A percentile compares a stretch with the other conserved stretches of the same genome.
Conservation (phyloP, 768 basidiomycete species). For the Gelatoporia subvermispora region DNA sequence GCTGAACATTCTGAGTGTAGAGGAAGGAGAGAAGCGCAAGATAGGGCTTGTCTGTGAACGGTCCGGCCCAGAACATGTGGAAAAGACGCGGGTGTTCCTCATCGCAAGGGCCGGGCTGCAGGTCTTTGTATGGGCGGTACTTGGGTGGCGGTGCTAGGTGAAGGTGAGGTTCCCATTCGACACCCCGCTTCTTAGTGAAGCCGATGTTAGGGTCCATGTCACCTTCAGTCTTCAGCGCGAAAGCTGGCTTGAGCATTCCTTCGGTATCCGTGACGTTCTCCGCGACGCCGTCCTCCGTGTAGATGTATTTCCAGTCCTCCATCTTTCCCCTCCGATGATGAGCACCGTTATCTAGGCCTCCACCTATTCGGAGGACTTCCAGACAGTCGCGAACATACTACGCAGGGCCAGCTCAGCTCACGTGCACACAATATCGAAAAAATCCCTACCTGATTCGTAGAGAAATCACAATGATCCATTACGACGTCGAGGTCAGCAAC, state of each 20-base stretch:
- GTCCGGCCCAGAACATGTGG: slow-evolving; percentile 99
- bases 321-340: slow-evolving; percentile 69
- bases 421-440: background rate
- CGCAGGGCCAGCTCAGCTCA: slow-evolving; percentile 13
- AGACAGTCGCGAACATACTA: slow-evolving; percentile 99
- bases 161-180: slow-evolving; percentile 57
- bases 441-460: slow-evolving; percentile 57
- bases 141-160: slow-evolving; percentile 44
- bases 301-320: slow-evolving; percentile 87
- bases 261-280: slow-evolving; percentile 34
- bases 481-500: slow-evolving; percentile 87
- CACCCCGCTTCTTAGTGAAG: slow-evolving; percentile 52
- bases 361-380: slow-evolving; percentile 89
- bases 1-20: slow-evolving; percentile 89
- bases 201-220: slow-evolving; percentile 46
- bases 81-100: slow-evolving; percentile 82
- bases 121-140: slow-evolving; percentile 52
- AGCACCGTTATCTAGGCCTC: slow-evolving; percentile 78
- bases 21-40: slow-evolving; percentile 91
- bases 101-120: slow-evolving; percentile 64
- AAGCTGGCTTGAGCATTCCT: slow-evolving; percentile 22
- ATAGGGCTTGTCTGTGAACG: slow-evolving; percentile 98
- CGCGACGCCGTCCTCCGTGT: slow-evolving; percentile 52
- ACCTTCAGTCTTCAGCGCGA: slow-evolving; percentile 25
- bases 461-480: slow-evolving; percentile 92